phyloP scores from a whole-genome alignment of 306 rosid genomes.

The Dalbergia cultrata region DNA sequence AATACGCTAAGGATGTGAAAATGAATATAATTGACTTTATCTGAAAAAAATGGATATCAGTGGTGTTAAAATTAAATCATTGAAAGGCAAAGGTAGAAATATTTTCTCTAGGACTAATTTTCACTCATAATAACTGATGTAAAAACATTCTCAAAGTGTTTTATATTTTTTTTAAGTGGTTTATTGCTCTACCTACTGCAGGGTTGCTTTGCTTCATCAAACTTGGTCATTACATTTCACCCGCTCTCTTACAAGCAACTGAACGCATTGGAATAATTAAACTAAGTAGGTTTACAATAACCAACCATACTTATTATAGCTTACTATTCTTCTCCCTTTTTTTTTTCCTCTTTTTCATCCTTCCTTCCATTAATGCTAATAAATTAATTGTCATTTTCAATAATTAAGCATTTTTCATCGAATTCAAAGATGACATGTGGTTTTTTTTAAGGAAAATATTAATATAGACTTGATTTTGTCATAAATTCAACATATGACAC shows the following conservation, averaged over 20 bases:
- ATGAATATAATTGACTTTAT: not conserved
- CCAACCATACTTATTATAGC: conserved; percentile 31
- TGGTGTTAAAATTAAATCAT: conserved; percentile 9
- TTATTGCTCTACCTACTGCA: not conserved
- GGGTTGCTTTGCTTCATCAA: conserved; percentile 24
- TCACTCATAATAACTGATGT: not conserved
- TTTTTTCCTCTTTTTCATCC: too few species aligned
- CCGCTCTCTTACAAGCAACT: not conserved
- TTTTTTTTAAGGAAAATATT: too few species aligned
- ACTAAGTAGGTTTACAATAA: conserved; percentile 36
- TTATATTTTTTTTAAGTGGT: not conserved
- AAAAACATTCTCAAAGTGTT: not conserved
- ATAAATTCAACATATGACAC: too few species aligned
- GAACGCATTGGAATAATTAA: not conserved
- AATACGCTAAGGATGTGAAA: not conserved
- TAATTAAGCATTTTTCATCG: conserved; percentile 18
- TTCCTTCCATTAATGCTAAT: not conserved
- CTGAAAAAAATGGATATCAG: not conserved
- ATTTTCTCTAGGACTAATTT: not conserved
- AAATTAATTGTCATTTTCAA: not conserved
- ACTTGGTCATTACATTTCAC: conserved; percentile 20
- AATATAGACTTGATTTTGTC: too few species aligned
- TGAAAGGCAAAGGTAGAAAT: not conserved
- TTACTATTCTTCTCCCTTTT: not conserved
- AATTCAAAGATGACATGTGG: not conserved